phyloP scores from a whole-genome alignment of 345 rosid genomes.

The Gossypium bickii region DNA sequence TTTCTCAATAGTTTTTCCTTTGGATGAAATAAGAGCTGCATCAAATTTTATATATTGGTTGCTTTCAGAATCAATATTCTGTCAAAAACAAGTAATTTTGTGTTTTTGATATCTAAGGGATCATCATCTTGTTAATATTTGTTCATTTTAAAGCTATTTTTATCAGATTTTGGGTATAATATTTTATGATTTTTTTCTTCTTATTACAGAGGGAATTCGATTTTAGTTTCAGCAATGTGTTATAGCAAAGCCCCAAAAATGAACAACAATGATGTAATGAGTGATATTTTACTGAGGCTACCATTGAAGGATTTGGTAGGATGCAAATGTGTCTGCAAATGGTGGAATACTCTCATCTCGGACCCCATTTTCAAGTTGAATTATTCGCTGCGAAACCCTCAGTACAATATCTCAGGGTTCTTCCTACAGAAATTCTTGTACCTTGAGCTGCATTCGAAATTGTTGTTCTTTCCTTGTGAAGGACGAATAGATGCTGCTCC shows the following conservation, averaged over 20 bases:
- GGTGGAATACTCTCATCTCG: slow-evolving; percentile 24
- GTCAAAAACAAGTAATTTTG: neutral
- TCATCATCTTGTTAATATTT: neutral
- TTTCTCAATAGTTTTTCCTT: neutral
- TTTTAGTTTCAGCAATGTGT: neutral
- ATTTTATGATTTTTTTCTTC: neutral
- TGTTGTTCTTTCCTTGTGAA: slow-evolving; percentile 7
- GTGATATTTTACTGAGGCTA: slow-evolving; percentile 1
- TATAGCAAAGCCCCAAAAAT: neutral
- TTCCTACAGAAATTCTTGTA: slow-evolving; percentile 24
- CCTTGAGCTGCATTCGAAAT: neutral
- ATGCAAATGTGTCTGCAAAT: slow-evolving; percentile 28
- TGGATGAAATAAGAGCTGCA: neutral
- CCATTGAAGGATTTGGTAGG: slow-evolving; percentile 24
- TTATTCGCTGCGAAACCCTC: slow-evolving; percentile 13
- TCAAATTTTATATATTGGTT: neutral
- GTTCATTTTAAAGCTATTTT: neutral
- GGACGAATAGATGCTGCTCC: slow-evolving; percentile 15
- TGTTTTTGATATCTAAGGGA: neutral
- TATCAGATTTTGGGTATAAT: neutral
- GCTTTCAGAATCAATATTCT: neutral
- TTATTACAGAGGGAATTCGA: neutral
- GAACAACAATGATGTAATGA: neutral
- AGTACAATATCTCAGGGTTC: slow-evolving; percentile 20
- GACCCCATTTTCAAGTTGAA: slow-evolving; percentile 18